Evolutionary conservation across 148 eudicot genomes (phyloP).

Genomic region (Spergularia bocconei): DNA sequence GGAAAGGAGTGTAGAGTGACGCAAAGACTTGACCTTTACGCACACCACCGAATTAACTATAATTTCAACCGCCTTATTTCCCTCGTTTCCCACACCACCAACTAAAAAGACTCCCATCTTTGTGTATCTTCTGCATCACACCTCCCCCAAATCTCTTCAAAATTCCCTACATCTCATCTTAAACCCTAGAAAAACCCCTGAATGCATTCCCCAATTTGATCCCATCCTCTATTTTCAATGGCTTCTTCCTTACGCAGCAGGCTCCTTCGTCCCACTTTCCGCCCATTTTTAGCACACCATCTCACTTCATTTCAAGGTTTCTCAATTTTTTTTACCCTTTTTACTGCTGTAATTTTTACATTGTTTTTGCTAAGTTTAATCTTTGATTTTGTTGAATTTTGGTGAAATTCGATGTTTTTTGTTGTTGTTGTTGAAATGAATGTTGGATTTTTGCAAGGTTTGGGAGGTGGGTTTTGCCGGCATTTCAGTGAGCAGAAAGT

Average conservation of each 20-base stretch:
- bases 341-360: background rate
- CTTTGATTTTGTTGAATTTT: background rate
- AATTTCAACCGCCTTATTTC: background rate
- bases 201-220: conserved; percentile 9
- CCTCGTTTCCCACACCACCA: background rate
- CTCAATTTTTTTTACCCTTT: background rate
- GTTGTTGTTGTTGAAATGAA: background rate
- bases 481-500: conserved; percentile 41
- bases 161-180: background rate
- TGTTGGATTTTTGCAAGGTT: conserved; percentile 18
- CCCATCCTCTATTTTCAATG: background rate
- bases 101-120: conserved; percentile 9
- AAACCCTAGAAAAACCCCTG: conserved; percentile 2
- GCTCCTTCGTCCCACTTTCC: conserved; percentile 17
- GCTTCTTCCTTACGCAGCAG: conserved; percentile 18
- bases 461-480: conserved; percentile 33
- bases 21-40: background rate
- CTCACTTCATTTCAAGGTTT: conserved; percentile 16
- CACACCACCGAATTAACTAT: background rate
- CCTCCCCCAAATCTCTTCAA: background rate
- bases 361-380: background rate
- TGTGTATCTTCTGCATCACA: background rate
- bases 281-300: background rate
- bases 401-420: background rate
- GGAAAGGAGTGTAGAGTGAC: conserved; percentile 1